Percentiles rank a stretch among this genome's conserved stretches.
These are phyloP conservation scores for Aspergillus eucalypticola DNA, from an alignment of 2,329 filamentous ascomycete species.

Conservation along the genomic window DNA sequence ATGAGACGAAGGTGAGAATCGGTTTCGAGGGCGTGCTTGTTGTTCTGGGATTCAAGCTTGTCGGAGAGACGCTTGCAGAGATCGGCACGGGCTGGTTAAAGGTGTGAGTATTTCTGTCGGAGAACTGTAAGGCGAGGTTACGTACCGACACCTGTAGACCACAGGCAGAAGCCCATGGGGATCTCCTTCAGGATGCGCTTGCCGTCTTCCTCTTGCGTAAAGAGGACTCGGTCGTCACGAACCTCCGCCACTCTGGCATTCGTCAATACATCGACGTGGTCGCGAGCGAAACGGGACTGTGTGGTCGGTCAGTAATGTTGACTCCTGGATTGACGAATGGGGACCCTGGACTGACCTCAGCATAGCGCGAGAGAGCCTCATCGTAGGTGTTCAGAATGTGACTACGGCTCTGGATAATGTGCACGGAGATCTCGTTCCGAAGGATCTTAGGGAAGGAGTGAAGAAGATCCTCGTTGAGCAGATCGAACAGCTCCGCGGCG, in stretches of 20 bases:
- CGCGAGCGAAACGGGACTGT: conserved; percentile 77
- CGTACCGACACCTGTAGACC: conserved; percentile 85
- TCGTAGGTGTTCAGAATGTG: conserved; percentile 99
- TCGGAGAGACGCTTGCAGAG: conserved; percentile 74
- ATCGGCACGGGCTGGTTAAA: conserved; percentile 65
- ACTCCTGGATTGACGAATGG: background rate
- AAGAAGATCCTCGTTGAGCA: conserved; percentile 91
- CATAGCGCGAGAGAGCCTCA: conserved; percentile 87
- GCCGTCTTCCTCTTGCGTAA: conserved; percentile 79
- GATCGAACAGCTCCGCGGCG: conserved; percentile 91
- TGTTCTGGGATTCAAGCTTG: conserved; percentile 79
- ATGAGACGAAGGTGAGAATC: conserved; percentile 88
- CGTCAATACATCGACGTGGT: conserved; percentile 87
- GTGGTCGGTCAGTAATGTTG: conserved; percentile 7
- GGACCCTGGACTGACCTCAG: conserved; percentile 58
- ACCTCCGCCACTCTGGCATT: conserved; percentile 94
- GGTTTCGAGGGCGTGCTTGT: conserved; percentile 88
- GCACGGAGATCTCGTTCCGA: conserved; percentile 97
- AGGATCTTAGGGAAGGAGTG: conserved; percentile 81
- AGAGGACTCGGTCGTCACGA: conserved; percentile 77
- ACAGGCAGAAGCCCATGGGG: conserved; percentile 92
- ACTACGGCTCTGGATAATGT: conserved; percentile 89
- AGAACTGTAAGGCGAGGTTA: conserved; percentile 3
- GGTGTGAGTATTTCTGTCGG: conserved; percentile 8
- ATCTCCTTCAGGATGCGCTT: conserved; percentile 83